Evolutionary conservation across 805 yeast species (phyloP).

Genomic region (Candida ortonii): DNA sequence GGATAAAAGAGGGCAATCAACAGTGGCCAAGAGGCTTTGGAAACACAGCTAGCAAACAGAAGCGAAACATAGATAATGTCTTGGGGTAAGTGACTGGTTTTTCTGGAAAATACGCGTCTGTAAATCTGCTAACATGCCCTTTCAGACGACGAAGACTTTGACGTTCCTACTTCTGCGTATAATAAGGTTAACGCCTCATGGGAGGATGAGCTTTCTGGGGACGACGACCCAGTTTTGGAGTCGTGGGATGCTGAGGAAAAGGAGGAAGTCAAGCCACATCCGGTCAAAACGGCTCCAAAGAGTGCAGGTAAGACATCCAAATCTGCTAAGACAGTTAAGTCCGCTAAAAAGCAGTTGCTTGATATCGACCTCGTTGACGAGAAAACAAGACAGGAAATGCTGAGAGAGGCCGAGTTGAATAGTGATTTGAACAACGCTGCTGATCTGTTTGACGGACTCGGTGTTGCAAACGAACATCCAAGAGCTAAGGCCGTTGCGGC

Average conservation of each 20-base stretch:
- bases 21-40: neutral
- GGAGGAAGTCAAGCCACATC: conserved; percentile 46
- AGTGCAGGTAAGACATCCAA: conserved; percentile 31
- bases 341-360: conserved; percentile 39
- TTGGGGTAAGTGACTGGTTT: conserved; percentile 25
- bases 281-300: conserved; percentile 29
- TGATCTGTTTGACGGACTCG: conserved; percentile 77
- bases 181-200: conserved; percentile 60
- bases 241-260: conserved; percentile 89
- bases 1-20: conserved; percentile 1
- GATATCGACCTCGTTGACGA: conserved; percentile 72
- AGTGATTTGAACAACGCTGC: conserved; percentile 93
- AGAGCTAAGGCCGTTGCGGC: conserved; percentile 39
- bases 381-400: conserved; percentile 67
- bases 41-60: conserved; percentile 1
- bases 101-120: neutral
- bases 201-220: conserved; percentile 64
- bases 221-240: conserved; percentile 72
- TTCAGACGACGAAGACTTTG: conserved; percentile 86
- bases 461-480: conserved; percentile 56
- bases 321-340: conserved; percentile 38
- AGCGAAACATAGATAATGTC: conserved; percentile 17
- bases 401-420: conserved; percentile 75
- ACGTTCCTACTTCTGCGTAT: conserved; percentile 47
- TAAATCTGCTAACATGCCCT: conserved; percentile 4